Base-by-base conservation (phyloP, 2,329 filamentous ascomycete species). In the Emericellopsis atlantica region DNA sequence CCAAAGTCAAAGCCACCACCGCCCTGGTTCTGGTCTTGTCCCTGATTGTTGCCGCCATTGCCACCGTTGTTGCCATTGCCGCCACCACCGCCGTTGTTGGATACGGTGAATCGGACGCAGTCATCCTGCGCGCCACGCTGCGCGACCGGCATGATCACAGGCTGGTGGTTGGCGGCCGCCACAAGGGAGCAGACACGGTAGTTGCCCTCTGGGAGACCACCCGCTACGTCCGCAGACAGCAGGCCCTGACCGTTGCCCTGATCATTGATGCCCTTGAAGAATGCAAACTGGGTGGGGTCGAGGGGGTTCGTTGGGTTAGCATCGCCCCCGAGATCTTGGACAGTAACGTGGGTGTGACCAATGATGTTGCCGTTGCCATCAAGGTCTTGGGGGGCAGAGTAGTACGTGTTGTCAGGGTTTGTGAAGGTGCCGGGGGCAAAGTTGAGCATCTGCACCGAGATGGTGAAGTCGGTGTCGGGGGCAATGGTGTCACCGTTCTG, bases 251-350 rank as follows among this genome's bases (percentile, higher is more conserved):
- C 69, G 49, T 81, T 68, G 29, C 74, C 75, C 14, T 59, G 66
- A 45, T 78, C 74, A 57, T 80, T 78, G 61, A 80, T 76, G 45
- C 76, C 76, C 66, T 80, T 79, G 70, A 81, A 80, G 57, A 79
- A 79, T 52, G 61, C 72, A 48, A 74, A 79, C 51, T 66, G 56
- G 18, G 53, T 57, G 26, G 76, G 65, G 45, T 78, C 67, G 6
- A 74, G 65, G 23, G 75, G 67, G n/a, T 55, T 49, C 8, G 51
- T 61, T 9, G 75, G 74, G 53, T 69, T 73, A 49, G 72, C 50
- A 18, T 54, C 58, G 52, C 57, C 57, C 39, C 74, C 75, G 37
- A 72, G 60, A 45, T 72, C 63, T 56, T 80, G 76, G 36, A 79
- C 60, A 21, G 70, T 74, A 43, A 79, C 60, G 55, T 79, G 75